Percentiles rank a stretch among this genome's conserved stretches.
Evolutionary conservation across 2,329 filamentous ascomycete genomes (phyloP).

Genomic region (Pseudogymnoascus sp.): DNA sequence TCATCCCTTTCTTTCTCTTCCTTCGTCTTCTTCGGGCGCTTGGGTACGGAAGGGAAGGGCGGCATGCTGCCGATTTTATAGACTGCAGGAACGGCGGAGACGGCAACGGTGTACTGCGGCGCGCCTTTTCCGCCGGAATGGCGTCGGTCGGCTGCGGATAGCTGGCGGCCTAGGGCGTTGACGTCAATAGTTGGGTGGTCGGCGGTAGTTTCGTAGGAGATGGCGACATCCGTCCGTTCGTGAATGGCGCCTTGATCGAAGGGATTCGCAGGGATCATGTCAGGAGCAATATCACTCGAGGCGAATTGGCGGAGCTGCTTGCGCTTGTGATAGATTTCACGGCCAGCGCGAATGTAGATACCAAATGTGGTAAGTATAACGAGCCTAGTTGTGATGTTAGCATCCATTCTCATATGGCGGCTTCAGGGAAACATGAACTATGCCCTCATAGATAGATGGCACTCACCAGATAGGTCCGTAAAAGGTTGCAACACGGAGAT

Average conservation of each 20-base stretch:
- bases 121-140: constrained; percentile 16
- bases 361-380: constrained; percentile 52
- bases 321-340: constrained; percentile 59
- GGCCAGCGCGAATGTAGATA: constrained; percentile 59
- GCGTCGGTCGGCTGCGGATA: constrained; percentile 18
- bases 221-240: neutral
- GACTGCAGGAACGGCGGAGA: neutral
- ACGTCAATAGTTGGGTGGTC: neutral
- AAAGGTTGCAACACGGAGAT: constrained; percentile 65
- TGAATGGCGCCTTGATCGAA: neutral
- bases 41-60: neutral
- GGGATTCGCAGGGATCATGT: neutral
- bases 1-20: neutral
- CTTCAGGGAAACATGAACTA: neutral
- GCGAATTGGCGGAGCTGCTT: constrained; percentile 48
- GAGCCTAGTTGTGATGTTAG: constrained; percentile 37
- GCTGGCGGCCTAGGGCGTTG: constrained; percentile 4
- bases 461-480: constrained; percentile 63
- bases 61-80: constrained; percentile 8
- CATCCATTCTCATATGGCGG: constrained; percentile 13
- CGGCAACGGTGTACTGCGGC: constrained; percentile 4
- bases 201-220: neutral
- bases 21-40: neutral
- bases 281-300: neutral
- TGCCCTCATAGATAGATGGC: neutral